A percentile compares a stretch with the other conserved stretches of the same genome.
Conservation (phyloP, 495 filamentous ascomycete genomes). For the Neurospora terricola region DNA sequence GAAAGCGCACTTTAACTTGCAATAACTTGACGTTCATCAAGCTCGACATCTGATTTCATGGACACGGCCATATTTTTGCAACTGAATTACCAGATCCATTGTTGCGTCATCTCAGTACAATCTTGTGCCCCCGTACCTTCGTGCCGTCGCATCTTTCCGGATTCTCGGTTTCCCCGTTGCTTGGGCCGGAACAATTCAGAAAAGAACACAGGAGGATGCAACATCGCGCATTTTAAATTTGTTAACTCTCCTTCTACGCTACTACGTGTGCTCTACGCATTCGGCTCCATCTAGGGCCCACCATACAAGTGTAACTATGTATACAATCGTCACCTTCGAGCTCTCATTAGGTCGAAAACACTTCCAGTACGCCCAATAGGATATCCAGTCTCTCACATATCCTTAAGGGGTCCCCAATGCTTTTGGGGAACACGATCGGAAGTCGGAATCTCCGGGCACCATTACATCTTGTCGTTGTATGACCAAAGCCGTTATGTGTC, state of each 20-base stretch:
- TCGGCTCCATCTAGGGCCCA: too few relatives aligned
- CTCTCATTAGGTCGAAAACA: not conserved
- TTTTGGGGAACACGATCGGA: not conserved
- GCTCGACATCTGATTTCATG: not conserved
- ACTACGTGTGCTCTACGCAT: not conserved
- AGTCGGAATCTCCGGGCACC: not conserved
- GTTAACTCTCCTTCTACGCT: not conserved
- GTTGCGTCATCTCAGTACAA: not conserved
- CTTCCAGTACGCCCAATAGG: not conserved
- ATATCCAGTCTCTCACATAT: not conserved
- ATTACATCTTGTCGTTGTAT: not conserved
- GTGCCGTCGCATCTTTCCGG: not conserved
- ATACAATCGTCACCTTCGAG: not conserved
- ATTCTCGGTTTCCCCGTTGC: not conserved
- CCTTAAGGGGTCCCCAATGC: not conserved
- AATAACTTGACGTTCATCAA: not conserved
- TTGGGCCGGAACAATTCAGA: not conserved
- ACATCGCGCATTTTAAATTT: not conserved
- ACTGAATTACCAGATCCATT: not conserved
- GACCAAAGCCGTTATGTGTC: not conserved
- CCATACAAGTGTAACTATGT: too few relatives aligned
- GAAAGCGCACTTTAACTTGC: not conserved
- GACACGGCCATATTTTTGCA: not conserved
- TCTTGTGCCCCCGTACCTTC: not conserved
- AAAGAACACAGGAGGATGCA: not conserved